Conservation (phyloP, 225 moss, liverwort and hornwort genomes). For the Thuidium tamariscinum region DNA sequence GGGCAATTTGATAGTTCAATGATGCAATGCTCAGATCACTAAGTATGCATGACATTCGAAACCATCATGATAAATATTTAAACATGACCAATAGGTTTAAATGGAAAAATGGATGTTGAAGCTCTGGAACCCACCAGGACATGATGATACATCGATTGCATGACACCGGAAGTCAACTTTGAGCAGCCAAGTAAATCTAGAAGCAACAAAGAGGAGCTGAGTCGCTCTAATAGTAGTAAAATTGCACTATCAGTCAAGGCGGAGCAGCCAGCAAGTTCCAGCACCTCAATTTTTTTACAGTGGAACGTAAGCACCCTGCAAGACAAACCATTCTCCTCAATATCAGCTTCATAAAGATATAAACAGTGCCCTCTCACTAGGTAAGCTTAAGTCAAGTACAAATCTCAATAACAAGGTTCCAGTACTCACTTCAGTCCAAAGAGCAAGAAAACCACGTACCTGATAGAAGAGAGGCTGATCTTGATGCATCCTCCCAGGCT, state of each 20-base stretch:
- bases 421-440: neutral
- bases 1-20: neutral
- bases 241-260: slow-evolving; percentile 49
- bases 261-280: slow-evolving; percentile 55
- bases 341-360: neutral
- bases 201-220: slow-evolving; percentile 45
- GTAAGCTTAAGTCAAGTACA: neutral
- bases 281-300: slow-evolving; percentile 62
- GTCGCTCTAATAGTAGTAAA: slow-evolving; percentile 43
- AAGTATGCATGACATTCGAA: neutral
- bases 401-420: neutral
- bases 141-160: slow-evolving; percentile 28
- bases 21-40: neutral
- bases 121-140: slow-evolving; percentile 39
- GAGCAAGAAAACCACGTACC: slow-evolving; percentile 28
- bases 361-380: neutral
- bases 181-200: slow-evolving; percentile 72
- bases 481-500: slow-evolving; percentile 63
- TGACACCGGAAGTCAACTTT: slow-evolving; percentile 31
- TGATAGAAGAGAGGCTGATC: slow-evolving; percentile 43
- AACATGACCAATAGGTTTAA: neutral
- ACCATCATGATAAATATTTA: neutral
- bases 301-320: slow-evolving; percentile 86
- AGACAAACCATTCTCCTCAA: neutral
- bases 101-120: neutral